A percentile compares a stretch with the other conserved stretches of the same genome.
These are phyloP conservation scores for Xylariaceae sp. DNA, from an alignment of 2,329 filamentous ascomycete species.

Conservation along the genomic window DNA sequence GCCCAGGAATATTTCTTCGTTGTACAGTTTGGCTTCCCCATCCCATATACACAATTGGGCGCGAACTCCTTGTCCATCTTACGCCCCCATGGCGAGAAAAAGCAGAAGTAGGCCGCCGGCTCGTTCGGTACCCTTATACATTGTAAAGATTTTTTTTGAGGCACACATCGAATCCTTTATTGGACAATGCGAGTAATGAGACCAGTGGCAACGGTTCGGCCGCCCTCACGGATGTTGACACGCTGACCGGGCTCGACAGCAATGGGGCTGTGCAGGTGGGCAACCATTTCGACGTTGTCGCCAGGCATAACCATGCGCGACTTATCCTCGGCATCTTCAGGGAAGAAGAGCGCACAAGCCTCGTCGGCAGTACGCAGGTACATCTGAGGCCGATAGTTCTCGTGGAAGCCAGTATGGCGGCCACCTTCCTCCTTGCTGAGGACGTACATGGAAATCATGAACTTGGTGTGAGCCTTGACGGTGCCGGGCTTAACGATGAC, in stretches of 20 bases:
- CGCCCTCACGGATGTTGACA: constrained; percentile 98
- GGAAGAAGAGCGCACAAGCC: constrained; percentile 81
- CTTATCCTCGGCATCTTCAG: constrained; percentile 78
- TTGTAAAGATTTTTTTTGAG: constrained; percentile 21
- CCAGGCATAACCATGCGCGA: constrained; percentile 89
- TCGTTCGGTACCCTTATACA: constrained; percentile 34
- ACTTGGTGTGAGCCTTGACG: constrained; percentile 87
- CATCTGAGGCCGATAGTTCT: constrained; percentile 97
- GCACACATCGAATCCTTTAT: constrained; percentile 47
- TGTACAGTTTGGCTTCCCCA: constrained; percentile 34
- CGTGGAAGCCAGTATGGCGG: constrained; percentile 91
- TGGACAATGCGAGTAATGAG: constrained; percentile 76
- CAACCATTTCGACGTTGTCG: constrained; percentile 98
- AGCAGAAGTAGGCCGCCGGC: constrained; percentile 30
- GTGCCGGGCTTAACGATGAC: constrained; percentile 84
- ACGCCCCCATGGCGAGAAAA: constrained; percentile 24
- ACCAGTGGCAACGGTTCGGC: constrained; percentile 85
- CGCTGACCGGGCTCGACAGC: constrained; percentile 91
- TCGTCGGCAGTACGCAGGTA: constrained; percentile 92
- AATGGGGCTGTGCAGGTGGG: constrained; percentile 82
- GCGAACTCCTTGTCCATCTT: constrained; percentile 33
- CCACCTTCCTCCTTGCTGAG: constrained; percentile 98
- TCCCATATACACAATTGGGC: constrained; percentile 35
- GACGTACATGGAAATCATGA: constrained; percentile 95
- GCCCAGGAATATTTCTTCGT: constrained; percentile 32